Percentiles rank a stretch among this genome's conserved stretches.
Evolutionary conservation across 805 yeast species (phyloP).

Genomic region (Metschnikowia lochheadii): DNA sequence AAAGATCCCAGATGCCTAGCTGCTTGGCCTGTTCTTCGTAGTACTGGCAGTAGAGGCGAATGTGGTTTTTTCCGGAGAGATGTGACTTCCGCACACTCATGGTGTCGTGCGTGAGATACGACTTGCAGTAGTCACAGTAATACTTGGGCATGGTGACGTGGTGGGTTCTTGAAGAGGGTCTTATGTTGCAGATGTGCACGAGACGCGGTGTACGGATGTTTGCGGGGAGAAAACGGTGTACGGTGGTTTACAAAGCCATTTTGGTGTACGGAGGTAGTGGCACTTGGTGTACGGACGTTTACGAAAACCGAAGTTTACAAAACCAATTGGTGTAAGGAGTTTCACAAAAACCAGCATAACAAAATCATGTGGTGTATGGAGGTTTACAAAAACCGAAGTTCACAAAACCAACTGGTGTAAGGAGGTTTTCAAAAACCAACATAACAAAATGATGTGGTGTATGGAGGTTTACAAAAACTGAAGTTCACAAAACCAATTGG

Average conservation of each 20-base stretch:
- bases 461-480: not conserved
- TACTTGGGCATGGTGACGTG: constrained; percentile 53
- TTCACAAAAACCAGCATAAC: no score
- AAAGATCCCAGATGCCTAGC: constrained; percentile 30
- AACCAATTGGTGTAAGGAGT: no score
- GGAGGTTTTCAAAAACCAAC: no score
- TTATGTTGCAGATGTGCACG: no score
- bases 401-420: no score
- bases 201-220: not conserved
- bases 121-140: constrained; percentile 81
- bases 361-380: not conserved
- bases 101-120: constrained; percentile 85
- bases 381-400: not conserved
- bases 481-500: not conserved
- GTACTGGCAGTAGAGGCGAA: constrained; percentile 66
- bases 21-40: constrained; percentile 47
- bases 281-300: not conserved
- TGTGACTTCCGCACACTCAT: constrained; percentile 80
- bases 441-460: no score
- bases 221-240: not conserved
- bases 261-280: not conserved
- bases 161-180: no score
- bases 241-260: no score
- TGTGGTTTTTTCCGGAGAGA: constrained; percentile 71
- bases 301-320: no score